phyloP scores from a whole-genome alignment of 2,329 filamentous ascomycete genomes.

The Xylaria sp. region DNA sequence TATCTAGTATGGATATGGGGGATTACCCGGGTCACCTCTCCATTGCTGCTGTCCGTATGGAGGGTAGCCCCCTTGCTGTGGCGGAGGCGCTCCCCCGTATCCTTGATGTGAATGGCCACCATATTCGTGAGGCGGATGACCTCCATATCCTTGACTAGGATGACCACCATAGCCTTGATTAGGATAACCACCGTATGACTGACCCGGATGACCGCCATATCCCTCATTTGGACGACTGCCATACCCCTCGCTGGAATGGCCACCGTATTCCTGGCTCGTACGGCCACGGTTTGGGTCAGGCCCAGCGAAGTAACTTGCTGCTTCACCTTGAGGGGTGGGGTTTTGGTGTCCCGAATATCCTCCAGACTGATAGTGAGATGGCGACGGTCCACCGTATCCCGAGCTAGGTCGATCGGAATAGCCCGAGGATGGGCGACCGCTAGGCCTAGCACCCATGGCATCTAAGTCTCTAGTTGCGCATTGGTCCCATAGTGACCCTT shows the following conservation, averaged over 20 bases:
- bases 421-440: conserved; percentile 45
- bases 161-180: background rate
- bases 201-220: too few relatives aligned
- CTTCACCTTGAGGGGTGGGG: conserved; percentile 33
- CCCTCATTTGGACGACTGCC: conserved; percentile 1
- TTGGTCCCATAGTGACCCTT: conserved; percentile 69
- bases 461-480: conserved; percentile 68
- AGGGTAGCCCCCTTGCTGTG: conserved; percentile 35
- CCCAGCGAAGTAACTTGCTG: conserved; percentile 32
- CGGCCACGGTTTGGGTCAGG: conserved; percentile 15
- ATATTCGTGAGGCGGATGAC: conserved; percentile 1
- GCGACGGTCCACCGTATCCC: conserved; percentile 27
- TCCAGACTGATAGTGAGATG: conserved; percentile 28
- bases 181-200: background rate
- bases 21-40: conserved; percentile 32
- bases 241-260: conserved; percentile 1
- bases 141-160: background rate
- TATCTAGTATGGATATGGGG: conserved; percentile 36
- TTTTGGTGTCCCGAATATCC: conserved; percentile 25
- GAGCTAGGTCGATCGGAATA: conserved; percentile 50
- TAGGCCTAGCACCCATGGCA: conserved; percentile 63
- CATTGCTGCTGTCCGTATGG: conserved; percentile 36
- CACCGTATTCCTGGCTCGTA: conserved; percentile 4
- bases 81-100: conserved; percentile 33
- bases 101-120: conserved; percentile 12